These are phyloP conservation scores for Azolla pinnata DNA, from an alignment of 75 land plant genomes.

Conservation along the genomic window DNA sequence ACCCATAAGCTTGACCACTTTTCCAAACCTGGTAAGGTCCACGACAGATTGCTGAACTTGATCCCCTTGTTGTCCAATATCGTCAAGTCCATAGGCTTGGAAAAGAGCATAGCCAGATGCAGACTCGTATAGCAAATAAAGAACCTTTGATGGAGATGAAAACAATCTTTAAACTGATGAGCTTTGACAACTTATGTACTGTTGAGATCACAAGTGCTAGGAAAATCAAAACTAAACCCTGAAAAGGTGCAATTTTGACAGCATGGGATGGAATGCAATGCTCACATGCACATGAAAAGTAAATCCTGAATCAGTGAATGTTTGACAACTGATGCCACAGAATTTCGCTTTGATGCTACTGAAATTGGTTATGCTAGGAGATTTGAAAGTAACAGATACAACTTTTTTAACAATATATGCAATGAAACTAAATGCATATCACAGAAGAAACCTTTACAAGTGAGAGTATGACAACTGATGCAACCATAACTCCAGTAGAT, in stretches of 20 bases:
- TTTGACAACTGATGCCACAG: background rate
- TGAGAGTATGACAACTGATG: too few relatives aligned
- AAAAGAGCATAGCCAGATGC: constrained; percentile 90
- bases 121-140: constrained; percentile 69
- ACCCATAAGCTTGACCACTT: constrained; percentile 71
- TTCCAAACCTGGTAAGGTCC: constrained; percentile 82
- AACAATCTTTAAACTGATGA: background rate
- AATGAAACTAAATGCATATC: too few relatives aligned
- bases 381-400: too few relatives aligned
- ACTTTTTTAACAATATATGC: too few relatives aligned
- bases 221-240: background rate
- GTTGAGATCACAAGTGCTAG: background rate
- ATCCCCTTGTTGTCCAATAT: constrained; percentile 87
- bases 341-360: too few relatives aligned
- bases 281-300: too few relatives aligned
- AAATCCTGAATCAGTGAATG: too few relatives aligned
- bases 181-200: background rate
- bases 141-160: constrained; percentile 23
- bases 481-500: too few relatives aligned
- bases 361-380: too few relatives aligned
- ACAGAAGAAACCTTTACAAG: too few relatives aligned
- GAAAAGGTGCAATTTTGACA: too few relatives aligned
- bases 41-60: constrained; percentile 68
- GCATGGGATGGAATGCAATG: too few relatives aligned
- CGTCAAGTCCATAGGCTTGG: constrained; percentile 70